Evolutionary conservation across 768 basidiomycete species (phyloP), one percentile per base, ranked within the genome.

Genomic region (Serendipita vermifera): DNA sequence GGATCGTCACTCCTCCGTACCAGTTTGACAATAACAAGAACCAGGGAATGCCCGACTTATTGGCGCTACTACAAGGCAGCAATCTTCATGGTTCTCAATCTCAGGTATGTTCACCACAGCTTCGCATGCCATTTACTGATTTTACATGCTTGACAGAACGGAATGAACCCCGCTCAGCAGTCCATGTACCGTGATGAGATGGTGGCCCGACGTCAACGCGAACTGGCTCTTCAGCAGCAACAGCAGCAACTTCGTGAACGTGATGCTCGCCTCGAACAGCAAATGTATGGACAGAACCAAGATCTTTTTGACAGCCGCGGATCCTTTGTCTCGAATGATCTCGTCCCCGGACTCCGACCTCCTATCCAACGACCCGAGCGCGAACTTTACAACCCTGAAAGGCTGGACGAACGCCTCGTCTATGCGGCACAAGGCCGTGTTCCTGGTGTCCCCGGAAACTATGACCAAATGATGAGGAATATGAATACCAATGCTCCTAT

Each of bases 371-470:
- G 46, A 9, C 46, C 26, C n/a, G 46, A 51, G 11, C 46, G 46
- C 24, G 46, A 51, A n/a, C 27, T 29, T 9, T 51, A 51, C 29
- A 26, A 11, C 22, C 32, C 46, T 20, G 46, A 51, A 22, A 22
- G 46, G 17, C 46, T 51, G 24, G 46, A 51, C 17, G 46, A 51
- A n/a, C 20, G 46, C 9, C 17, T 51, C 9, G 32, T 27, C 29
- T 51, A 51, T n/a, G 46, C 46, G n/a, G 46, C 46, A 15, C 46
- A 51, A 27, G 46, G 46, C 17, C 46, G 46, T 51, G 29, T 51
- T 24, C 46, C 46, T 22, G 46, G 46, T 31, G 46, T 51, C 3
- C 46, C 46, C 32, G 46, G 46, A 51, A 31, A 31, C 7, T 51
- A 51, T n/a, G 46, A 51, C 22, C 46, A 51, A 31, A 51, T 51